A percentile compares a stretch with the other conserved stretches of the same genome.
Evolutionary conservation across 140 eudicot genomes (phyloP).

Genomic region (Flaveria floridana): DNA sequence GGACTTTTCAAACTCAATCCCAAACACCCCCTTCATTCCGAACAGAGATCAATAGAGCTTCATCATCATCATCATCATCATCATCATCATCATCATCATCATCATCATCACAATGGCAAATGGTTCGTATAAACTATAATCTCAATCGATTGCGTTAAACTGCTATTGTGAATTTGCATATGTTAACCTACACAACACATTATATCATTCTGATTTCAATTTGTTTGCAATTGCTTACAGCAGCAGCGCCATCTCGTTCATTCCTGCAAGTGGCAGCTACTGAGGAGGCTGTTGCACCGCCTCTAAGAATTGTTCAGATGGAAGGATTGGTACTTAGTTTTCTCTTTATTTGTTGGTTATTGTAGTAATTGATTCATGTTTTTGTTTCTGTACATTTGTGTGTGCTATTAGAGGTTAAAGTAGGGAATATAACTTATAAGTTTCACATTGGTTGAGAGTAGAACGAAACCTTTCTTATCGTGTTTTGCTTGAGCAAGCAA

Average conservation of each 20-base stretch:
- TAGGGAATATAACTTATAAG: too few species aligned
- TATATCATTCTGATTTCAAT: too few species aligned
- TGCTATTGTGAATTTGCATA: not conserved
- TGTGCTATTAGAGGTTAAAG: too few species aligned
- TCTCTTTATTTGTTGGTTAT: not conserved
- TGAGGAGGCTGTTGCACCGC: slow-evolving; percentile 68
- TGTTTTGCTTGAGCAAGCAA: too few species aligned
- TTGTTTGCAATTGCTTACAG: slow-evolving; percentile 13
- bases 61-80: slow-evolving; percentile 1
- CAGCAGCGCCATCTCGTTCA: slow-evolving; percentile 56
- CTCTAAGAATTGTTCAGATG: slow-evolving; percentile 85
- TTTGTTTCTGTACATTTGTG: too few species aligned
- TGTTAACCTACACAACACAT: too few species aligned
- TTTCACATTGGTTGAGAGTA: too few species aligned
- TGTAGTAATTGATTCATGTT: too few species aligned
- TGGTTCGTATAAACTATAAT: slow-evolving; percentile 29
- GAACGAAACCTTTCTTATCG: not conserved
- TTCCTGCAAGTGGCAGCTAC: slow-evolving; percentile 87
- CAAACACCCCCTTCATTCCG: not conserved
- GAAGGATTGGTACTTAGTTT: slow-evolving; percentile 77
- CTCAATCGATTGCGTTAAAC: not conserved
- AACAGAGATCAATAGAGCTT: slow-evolving; percentile 27
- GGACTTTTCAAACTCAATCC: too few species aligned
- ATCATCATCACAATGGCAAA: slow-evolving; percentile 35
- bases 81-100: not conserved